Conservation (phyloP, 1,284 basidiomycete genomes). For the Trichosporon coremiiforme region DNA sequence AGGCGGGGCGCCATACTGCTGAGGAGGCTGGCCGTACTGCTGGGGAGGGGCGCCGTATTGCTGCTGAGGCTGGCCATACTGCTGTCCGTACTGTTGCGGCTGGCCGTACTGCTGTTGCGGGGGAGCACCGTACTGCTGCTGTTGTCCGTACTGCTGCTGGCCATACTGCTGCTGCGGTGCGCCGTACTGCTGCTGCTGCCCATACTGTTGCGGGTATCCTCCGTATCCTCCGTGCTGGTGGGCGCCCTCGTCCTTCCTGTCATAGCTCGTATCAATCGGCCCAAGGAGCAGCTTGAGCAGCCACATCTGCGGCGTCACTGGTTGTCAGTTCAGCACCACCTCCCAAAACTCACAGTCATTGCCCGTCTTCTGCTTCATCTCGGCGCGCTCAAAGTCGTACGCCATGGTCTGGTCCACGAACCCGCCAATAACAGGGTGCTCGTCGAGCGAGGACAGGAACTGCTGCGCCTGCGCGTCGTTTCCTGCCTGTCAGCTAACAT, state of each 20-base stretch:
- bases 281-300: slow-evolving; percentile 30
- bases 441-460: slow-evolving; percentile 33
- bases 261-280: slow-evolving; percentile 26
- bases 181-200: slow-evolving; percentile 3
- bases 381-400: slow-evolving; percentile 30
- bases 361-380: slow-evolving; percentile 37
- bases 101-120: neutral
- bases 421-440: slow-evolving; percentile 29
- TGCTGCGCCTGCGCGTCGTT: slow-evolving; percentile 25
- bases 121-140: too few species aligned
- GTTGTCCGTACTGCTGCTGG: neutral
- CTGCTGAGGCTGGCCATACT: neutral
- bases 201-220: neutral
- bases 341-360: slow-evolving; percentile 37
- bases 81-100: neutral
- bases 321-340: neutral
- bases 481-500: neutral
- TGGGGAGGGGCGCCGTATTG: slow-evolving; percentile 1
- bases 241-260: slow-evolving; percentile 3
- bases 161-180: neutral
- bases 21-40: slow-evolving; percentile 4
- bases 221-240: neutral
- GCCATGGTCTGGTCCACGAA: slow-evolving; percentile 34
- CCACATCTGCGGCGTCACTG: slow-evolving; percentile 31
- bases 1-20: too few species aligned